A percentile compares a stretch with the other conserved stretches of the same genome.
Conservation (phyloP, 2,329 filamentous ascomycete species). For the Mariannaea sp. region DNA sequence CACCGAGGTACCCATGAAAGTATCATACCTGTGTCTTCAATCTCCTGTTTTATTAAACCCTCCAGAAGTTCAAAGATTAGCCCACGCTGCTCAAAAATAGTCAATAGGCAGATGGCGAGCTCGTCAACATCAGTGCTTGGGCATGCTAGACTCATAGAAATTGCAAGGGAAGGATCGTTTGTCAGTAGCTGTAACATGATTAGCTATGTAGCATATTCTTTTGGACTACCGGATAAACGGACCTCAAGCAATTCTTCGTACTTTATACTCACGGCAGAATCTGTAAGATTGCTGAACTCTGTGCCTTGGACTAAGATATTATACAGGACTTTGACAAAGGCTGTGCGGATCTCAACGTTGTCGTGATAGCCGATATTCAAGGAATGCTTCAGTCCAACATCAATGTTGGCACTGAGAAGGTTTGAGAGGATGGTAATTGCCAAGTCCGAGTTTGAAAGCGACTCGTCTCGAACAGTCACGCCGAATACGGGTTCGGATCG, state of each 20-base stretch:
- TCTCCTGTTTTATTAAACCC: constrained; percentile 69
- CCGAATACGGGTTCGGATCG: constrained; percentile 38
- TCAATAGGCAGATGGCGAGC: constrained; percentile 68
- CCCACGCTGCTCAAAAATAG: constrained; percentile 71
- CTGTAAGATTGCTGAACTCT: constrained; percentile 71
- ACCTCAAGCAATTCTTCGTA: constrained; percentile 68
- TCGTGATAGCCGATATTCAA: constrained; percentile 73
- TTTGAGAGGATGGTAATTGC: constrained; percentile 72
- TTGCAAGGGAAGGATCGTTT: constrained; percentile 64
- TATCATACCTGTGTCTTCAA: constrained; percentile 65
- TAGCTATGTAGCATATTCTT: background rate
- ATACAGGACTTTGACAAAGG: constrained; percentile 71
- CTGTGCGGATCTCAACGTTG: constrained; percentile 70
- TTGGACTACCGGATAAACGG: background rate
- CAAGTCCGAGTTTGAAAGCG: constrained; percentile 61
- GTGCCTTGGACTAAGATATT: constrained; percentile 74
- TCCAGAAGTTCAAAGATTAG: constrained; percentile 67
- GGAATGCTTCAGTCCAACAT: constrained; percentile 72
- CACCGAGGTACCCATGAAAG: background rate
- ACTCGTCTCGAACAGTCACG: constrained; percentile 56
- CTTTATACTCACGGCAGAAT: constrained; percentile 69
- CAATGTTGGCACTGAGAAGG: constrained; percentile 71
- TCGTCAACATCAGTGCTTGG: constrained; percentile 72
- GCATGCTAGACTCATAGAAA: constrained; percentile 68
- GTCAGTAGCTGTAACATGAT: constrained; percentile 56